These are phyloP conservation scores for Coemansia sp. DNA, from an alignment of 192 early-diverging fungal species.

Conservation along the genomic window DNA sequence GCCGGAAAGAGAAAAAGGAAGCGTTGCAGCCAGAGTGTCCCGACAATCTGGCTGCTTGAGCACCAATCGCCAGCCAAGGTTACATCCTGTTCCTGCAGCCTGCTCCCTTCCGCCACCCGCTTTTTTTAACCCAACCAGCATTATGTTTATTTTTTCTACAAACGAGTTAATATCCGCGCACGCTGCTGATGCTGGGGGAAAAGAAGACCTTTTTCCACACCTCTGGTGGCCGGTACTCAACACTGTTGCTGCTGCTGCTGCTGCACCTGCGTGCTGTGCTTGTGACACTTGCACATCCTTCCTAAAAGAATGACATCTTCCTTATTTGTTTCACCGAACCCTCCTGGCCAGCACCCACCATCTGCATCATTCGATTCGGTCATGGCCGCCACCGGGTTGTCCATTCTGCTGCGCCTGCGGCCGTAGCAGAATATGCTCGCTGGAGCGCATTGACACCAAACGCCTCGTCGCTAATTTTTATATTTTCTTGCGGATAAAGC, in stretches of 20 bases:
- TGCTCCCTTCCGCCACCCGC: not conserved
- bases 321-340: not conserved
- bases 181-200: not conserved
- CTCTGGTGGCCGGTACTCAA: not conserved
- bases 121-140: not conserved
- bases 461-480: not conserved
- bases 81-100: slow-evolving; percentile 9
- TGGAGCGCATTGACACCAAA: not conserved
- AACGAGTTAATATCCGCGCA: not conserved
- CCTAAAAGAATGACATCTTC: not conserved
- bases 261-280: not conserved
- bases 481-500: not conserved
- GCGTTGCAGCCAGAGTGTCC: not conserved
- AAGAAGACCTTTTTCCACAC: not conserved
- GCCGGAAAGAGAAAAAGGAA: not conserved
- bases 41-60: not conserved
- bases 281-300: not conserved
- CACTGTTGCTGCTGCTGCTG: not conserved
- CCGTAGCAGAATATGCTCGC: not conserved
- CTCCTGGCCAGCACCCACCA: not conserved
- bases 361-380: not conserved
- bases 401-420: not conserved
- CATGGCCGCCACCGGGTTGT: not conserved
- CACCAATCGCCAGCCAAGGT: slow-evolving; percentile 4
- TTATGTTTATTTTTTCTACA: not conserved